phyloP scores from a whole-genome alignment of 2,329 filamentous ascomycete species.

The Curvularia sp. region DNA sequence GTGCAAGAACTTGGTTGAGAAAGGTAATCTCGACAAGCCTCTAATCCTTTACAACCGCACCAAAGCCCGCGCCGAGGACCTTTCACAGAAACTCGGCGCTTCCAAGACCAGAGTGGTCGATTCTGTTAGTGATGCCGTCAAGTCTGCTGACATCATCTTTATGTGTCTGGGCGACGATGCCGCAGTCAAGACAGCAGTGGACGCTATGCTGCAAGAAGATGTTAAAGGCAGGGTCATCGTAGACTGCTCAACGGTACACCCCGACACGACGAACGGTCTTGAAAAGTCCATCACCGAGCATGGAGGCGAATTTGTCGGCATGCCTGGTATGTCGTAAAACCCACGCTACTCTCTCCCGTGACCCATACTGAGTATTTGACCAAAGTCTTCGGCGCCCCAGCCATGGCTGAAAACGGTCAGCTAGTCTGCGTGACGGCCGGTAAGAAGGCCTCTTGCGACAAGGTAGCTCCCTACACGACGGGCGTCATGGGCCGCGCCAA shows the following conservation, averaged over 20 bases:
- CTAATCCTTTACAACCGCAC: conserved; percentile 85
- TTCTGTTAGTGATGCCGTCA: conserved; percentile 70
- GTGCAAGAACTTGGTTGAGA: conserved; percentile 74
- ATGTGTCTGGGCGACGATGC: conserved; percentile 80
- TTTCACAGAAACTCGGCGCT: conserved; percentile 65
- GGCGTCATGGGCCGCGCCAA: conserved; percentile 73
- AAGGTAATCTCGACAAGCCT: conserved; percentile 73
- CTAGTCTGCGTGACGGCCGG: conserved; percentile 78
- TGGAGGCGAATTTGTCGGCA: conserved; percentile 77
- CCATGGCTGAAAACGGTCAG: conserved; percentile 72
- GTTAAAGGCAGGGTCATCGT: conserved; percentile 78
- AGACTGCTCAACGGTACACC: conserved; percentile 88
- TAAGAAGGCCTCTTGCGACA: conserved; percentile 64
- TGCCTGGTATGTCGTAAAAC: conserved; percentile 56
- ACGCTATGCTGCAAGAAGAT: conserved; percentile 62
- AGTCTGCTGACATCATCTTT: conserved; percentile 78
- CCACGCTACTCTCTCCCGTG: conserved; percentile 13
- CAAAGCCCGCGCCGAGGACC: conserved; percentile 66
- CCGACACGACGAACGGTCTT: conserved; percentile 74
- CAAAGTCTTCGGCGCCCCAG: conserved; percentile 72
- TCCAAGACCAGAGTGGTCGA: conserved; percentile 70
- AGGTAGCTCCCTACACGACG: conserved; percentile 72
- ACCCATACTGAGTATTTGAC: conserved; percentile 23
- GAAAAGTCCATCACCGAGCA: conserved; percentile 63
- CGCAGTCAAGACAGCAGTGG: conserved; percentile 70